Evolutionary conservation across 2,329 filamentous ascomycete species (phyloP).

Genomic region (Sporothrix globosa): DNA sequence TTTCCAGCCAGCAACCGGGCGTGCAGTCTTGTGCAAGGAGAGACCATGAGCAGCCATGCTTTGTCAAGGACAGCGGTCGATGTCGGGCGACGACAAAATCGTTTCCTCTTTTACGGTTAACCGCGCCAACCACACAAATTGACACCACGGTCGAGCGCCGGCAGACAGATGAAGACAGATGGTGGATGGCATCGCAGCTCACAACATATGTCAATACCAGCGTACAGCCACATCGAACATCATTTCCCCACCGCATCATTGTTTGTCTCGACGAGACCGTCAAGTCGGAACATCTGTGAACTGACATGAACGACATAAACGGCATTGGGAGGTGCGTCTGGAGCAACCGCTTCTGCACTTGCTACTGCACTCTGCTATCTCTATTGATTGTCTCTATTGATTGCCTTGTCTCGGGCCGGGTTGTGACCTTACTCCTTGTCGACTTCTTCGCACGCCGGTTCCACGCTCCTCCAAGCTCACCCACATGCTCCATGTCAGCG

Average conservation of each 20-base stretch:
- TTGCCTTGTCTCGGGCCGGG: constrained; percentile 20
- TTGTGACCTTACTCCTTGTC: neutral
- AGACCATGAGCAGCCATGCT: neutral
- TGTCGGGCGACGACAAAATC: neutral
- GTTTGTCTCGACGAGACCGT: constrained; percentile 11
- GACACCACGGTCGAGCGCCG: neutral
- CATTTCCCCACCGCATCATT: neutral
- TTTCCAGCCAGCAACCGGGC: neutral
- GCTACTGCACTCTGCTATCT: constrained; percentile 18
- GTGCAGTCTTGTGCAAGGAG: constrained; percentile 11
- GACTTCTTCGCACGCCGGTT: neutral
- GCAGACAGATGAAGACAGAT: neutral
- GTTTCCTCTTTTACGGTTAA: neutral
- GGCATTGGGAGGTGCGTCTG: neutral
- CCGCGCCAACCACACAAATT: neutral
- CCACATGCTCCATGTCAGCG: constrained; percentile 12
- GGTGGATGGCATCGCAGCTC: neutral
- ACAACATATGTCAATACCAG: neutral
- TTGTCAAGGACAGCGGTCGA: neutral
- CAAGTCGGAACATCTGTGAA: constrained; percentile 9
- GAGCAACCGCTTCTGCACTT: constrained; percentile 17
- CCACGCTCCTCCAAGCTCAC: constrained; percentile 10
- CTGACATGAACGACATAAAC: constrained; percentile 8
- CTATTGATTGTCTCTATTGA: constrained; percentile 2
- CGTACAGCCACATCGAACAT: neutral